Percentiles rank a stretch among this genome's conserved stretches.
These are phyloP conservation scores for Suillus paluster DNA, from an alignment of 768 basidiomycete species.

Conservation along the genomic window DNA sequence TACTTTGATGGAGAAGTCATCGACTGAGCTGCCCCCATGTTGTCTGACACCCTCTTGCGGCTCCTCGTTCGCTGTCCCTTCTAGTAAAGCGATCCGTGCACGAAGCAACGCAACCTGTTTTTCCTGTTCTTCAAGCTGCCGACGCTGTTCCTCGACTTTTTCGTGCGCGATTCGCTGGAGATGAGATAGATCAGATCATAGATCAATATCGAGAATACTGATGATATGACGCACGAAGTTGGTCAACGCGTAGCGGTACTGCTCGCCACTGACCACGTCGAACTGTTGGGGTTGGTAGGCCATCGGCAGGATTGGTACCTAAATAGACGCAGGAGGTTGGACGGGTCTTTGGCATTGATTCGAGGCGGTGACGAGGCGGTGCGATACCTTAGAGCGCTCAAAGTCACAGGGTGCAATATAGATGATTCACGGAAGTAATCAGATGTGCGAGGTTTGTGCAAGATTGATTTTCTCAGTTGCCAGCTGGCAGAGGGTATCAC, in stretches of 20 bases:
- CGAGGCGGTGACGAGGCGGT: not conserved
- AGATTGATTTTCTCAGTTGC: not conserved
- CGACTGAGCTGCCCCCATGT: slow-evolving; percentile 67
- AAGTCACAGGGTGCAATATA: too few relatives aligned
- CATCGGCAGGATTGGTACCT: slow-evolving; percentile 9
- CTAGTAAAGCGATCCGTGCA: slow-evolving; percentile 71
- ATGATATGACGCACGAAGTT: slow-evolving; percentile 64
- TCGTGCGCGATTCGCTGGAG: slow-evolving; percentile 82
- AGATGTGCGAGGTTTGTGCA: not conserved
- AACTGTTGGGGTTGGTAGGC: slow-evolving; percentile 22
- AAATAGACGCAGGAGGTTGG: not conserved
- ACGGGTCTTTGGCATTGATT: too few relatives aligned
- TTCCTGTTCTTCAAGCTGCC: slow-evolving; percentile 83
- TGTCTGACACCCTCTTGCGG: slow-evolving; percentile 28
- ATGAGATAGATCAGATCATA: slow-evolving; percentile 1
- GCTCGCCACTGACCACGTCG: slow-evolving; percentile 54
- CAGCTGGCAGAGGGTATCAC: too few relatives aligned
- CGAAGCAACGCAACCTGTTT: slow-evolving; percentile 76
- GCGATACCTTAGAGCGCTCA: not conserved
- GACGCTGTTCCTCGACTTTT: slow-evolving; percentile 82
- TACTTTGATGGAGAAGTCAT: slow-evolving; percentile 90
- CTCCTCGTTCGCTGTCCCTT: slow-evolving; percentile 57
- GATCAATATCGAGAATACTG: slow-evolving; percentile 3
- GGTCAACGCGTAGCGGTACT: slow-evolving; percentile 82
- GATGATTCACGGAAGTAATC: not conserved